Conservation (phyloP, 164 flowering plant species). For the Vitis rotundifolia region DNA sequence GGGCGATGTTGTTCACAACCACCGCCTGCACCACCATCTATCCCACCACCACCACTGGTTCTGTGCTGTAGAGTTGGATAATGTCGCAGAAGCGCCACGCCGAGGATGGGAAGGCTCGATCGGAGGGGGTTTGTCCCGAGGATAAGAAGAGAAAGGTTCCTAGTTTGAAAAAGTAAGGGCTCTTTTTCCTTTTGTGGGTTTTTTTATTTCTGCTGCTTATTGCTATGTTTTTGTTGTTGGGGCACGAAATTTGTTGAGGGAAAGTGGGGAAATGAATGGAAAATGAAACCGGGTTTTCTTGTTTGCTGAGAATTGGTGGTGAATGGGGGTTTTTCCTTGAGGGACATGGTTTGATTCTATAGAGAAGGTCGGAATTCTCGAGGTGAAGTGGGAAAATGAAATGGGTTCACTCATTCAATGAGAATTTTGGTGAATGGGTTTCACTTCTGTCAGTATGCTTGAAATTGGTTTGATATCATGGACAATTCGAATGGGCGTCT, state of each 20-base stretch:
- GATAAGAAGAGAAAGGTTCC: slow-evolving; percentile 58
- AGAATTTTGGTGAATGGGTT: slow-evolving; percentile 2
- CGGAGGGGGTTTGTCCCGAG: slow-evolving; percentile 34
- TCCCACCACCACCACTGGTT: background rate
- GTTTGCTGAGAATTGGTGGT: background rate
- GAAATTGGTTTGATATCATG: too few relatives aligned
- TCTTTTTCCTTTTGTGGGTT: background rate
- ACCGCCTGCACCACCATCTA: background rate
- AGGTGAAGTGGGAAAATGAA: too few relatives aligned
- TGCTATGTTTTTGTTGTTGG: background rate
- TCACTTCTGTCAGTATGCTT: background rate
- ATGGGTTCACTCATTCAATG: background rate
- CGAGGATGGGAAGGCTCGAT: slow-evolving; percentile 42
- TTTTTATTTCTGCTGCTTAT: background rate
- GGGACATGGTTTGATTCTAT: too few relatives aligned
- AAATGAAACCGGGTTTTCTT: background rate
- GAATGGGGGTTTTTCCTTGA: too few relatives aligned
- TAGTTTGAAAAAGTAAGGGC: slow-evolving; percentile 33
- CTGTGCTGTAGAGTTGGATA: background rate
- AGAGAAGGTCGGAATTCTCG: too few relatives aligned
- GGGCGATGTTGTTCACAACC: slow-evolving; percentile 3
- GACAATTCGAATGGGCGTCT: too few relatives aligned
- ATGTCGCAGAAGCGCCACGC: slow-evolving; percentile 71
- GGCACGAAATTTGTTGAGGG: background rate
- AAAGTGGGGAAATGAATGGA: background rate